phyloP scores from a whole-genome alignment of 495 filamentous ascomycete species.

The Tuber indicum region DNA sequence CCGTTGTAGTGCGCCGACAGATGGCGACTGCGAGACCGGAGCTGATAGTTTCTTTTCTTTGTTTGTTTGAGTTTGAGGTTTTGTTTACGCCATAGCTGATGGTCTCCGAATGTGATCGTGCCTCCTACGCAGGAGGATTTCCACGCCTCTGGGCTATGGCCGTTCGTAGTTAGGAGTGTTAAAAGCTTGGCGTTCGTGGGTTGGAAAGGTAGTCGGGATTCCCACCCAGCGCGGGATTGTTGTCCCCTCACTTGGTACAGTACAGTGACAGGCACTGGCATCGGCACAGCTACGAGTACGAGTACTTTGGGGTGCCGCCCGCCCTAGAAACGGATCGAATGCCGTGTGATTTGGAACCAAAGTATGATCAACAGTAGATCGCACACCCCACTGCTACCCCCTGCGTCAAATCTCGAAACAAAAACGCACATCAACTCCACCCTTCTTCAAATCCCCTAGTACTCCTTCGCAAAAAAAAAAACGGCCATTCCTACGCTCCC shows the following conservation, averaged over 20 bases:
- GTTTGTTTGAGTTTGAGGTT: too few species aligned
- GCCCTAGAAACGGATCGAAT: not conserved
- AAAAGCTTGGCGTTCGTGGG: not conserved
- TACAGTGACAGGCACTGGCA: not conserved
- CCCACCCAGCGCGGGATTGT: not conserved
- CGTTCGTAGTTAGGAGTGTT: too few species aligned
- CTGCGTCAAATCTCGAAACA: not conserved
- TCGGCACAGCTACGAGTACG: not conserved
- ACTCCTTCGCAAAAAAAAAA: not conserved
- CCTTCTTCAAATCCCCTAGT: not conserved
- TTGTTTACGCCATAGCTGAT: too few species aligned
- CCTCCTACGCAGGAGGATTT: not conserved
- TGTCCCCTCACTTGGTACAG: not conserved
- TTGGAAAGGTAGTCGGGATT: too few species aligned
- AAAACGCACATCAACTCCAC: not conserved
- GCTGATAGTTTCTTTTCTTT: too few species aligned
- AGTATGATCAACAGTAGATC: not conserved
- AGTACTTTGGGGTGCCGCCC: not conserved
- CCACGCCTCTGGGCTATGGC: not conserved
- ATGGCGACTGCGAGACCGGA: too few species aligned
- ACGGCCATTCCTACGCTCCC: not conserved
- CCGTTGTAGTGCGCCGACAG: too few species aligned
- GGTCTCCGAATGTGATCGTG: not conserved
- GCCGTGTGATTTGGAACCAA: not conserved
- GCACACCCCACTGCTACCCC: not conserved